Evolutionary conservation across 2,329 filamentous ascomycete genomes (phyloP), one percentile per base, ranked within the genome.

Genomic region (Albophoma yamanashiensis): DNA sequence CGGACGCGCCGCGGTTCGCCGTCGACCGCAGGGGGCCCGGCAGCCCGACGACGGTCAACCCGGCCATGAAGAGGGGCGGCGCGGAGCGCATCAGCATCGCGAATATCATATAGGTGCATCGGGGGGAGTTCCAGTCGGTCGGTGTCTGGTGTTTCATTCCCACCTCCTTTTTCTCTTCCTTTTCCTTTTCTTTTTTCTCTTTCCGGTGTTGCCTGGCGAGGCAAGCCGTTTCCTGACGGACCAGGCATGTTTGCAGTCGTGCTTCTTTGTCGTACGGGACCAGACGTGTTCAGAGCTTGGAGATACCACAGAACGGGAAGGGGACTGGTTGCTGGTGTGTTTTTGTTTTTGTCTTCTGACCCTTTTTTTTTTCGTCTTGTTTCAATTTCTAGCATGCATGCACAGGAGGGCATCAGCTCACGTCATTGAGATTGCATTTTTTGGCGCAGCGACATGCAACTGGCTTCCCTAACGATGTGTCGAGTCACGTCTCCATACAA

Each of bases 71-170:
- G 52, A 65, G 67, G 45, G 64, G 67, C 38, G 64, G 67, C 36
- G 68, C 70, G 39, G 70, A 74, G 58, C 69, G 73, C 1, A 71
- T 74, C 52, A 70, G 71, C 45, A 65, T 65, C 47, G 64, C 64
- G 7, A 65, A 78, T 56, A 78, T 78, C n/a, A 78, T 78, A 38
- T 78, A 64, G 68, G 31, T 42, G 12, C 22, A 34, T 11, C 9
- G 27, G 3, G 22, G 14, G 38, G 11, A 22, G 9, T 14, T 40
- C 22, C 53, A 36, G n/a, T n/a, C 45, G 7, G 50, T 20, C 15
- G 34, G 56, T 25, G 20, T 47, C 27, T 2, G 17, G 50, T 11
- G 27, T n/a, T 34, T 53, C 53, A 25, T 43, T 39, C 20, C 36
- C 38, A 38, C 14, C 27, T 31, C 27, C 5, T 31, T 31, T 31